Base-by-base conservation (phyloP, 495 filamentous ascomycete species). In the Thozetella sp. region DNA sequence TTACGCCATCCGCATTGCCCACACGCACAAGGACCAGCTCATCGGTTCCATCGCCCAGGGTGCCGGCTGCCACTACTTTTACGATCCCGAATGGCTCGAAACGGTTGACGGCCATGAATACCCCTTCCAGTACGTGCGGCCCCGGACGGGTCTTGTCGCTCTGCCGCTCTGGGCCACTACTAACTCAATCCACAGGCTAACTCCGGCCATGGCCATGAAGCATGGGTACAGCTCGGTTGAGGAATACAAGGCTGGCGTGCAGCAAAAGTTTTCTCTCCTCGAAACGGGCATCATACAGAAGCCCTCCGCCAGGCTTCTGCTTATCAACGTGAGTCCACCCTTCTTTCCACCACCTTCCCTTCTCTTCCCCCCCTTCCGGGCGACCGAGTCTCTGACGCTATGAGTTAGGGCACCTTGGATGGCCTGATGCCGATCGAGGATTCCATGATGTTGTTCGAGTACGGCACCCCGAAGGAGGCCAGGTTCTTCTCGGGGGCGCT, bases 401-500 rank as follows among this genome's bases (percentile, higher is more conserved):
- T 37, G 1, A 4, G 34, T n/a, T 26, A 89, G 83, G 89, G 90
- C 13, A 84, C 82, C 10, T 76, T 83, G 30, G 89, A 92, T 60
- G 89, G 88, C 9, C 79, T 93, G 51, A 90, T 91, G 73, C 91
- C 90, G 0, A 89, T 93, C 57, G 90, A 93, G 63, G 90, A 93
- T 68, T 92, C 80, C 59, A 85, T 84, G 68, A 73, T 86, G 63
- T 75, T 85, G 17, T 80, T 91, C 58, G 86, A 90, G 67, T 83
- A 92, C 60, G 90, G 90, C 13, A 79, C 80, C 56, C 85, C 87
- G 25, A 94, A 93, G 76, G 90, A 93, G 70, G 88, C 80, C 0
- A 72, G 78, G 2, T 88, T 89, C 74, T 87, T 87, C 63, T 67
- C 78, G 3, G 81, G 80, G 0, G 76, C 83, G 19, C 70, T 87